Conservation (phyloP, 495 filamentous ascomycete species). For the Aspergillus incahuasiensis region DNA sequence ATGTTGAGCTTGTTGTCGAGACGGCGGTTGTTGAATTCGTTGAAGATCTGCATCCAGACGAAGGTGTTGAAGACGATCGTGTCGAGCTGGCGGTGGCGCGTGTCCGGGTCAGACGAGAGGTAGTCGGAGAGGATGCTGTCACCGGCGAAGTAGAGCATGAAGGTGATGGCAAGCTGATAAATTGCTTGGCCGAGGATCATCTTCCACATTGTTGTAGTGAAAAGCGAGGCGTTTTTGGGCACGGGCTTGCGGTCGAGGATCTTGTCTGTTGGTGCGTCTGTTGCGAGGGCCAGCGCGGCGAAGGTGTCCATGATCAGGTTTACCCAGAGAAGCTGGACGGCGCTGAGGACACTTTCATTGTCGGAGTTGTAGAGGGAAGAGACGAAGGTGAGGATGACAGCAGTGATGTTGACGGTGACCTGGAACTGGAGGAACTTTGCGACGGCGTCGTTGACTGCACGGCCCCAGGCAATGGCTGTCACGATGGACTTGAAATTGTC, state of each 20-base stretch:
- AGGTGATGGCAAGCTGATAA: slow-evolving; percentile 74
- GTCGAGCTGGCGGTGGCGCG: slow-evolving; percentile 47
- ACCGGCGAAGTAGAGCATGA: slow-evolving; percentile 73
- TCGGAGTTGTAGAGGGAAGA: slow-evolving; percentile 66
- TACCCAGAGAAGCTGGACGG: slow-evolving; percentile 87
- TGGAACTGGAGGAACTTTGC: slow-evolving; percentile 91
- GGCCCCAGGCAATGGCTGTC: slow-evolving; percentile 85
- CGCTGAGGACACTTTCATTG: slow-evolving; percentile 69
- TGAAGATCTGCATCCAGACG: slow-evolving; percentile 97
- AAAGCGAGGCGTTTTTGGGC: slow-evolving; percentile 68
- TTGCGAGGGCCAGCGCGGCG: slow-evolving; percentile 80
- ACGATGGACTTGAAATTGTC: slow-evolving; percentile 88
- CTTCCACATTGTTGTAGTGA: slow-evolving; percentile 90
- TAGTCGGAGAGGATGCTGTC: slow-evolving; percentile 44
- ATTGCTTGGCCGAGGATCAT: slow-evolving; percentile 88
- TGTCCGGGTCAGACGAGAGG: slow-evolving; percentile 38
- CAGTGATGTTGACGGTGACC: slow-evolving; percentile 87
- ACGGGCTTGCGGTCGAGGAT: slow-evolving; percentile 81
- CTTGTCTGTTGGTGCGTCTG: slow-evolving; percentile 73
- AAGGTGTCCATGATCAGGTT: slow-evolving; percentile 95
- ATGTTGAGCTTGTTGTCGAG: slow-evolving; percentile 89
- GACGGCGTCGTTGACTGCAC: slow-evolving; percentile 86
- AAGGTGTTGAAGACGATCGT: slow-evolving; percentile 91
- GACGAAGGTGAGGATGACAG: slow-evolving; percentile 77
- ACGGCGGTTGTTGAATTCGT: slow-evolving; percentile 89